Evolutionary conservation across 1,284 basidiomycete genomes (phyloP).

Genomic region (Trametes pubescens): DNA sequence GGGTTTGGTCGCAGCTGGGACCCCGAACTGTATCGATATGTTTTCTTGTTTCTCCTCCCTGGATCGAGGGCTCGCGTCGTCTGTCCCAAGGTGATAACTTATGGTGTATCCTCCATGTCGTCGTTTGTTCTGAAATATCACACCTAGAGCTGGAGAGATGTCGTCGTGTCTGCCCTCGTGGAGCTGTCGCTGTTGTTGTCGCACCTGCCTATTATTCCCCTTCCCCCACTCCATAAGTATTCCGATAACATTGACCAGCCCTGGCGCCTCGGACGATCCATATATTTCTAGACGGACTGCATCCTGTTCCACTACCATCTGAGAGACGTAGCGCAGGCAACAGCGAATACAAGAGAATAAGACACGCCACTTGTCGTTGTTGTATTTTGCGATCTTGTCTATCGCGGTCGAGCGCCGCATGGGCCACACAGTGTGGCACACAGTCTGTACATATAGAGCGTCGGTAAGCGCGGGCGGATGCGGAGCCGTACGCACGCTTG

Average conservation of each 20-base stretch:
- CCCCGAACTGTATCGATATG: slow-evolving; percentile 33
- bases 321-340: slow-evolving; percentile 23
- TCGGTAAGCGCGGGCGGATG: slow-evolving; percentile 26
- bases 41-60: slow-evolving; percentile 27
- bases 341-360: slow-evolving; percentile 22
- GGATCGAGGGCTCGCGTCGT: slow-evolving; percentile 15
- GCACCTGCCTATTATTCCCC: slow-evolving; percentile 26
- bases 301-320: slow-evolving; percentile 26
- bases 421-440: slow-evolving; percentile 5
- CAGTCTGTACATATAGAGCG: slow-evolving; percentile 7
- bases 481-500: slow-evolving; percentile 32
- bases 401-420: not conserved
- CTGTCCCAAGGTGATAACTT: slow-evolving; percentile 25
- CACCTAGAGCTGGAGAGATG: slow-evolving; percentile 28
- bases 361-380: slow-evolving; percentile 1
- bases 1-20: slow-evolving; percentile 7
- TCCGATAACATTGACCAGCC: slow-evolving; percentile 20
- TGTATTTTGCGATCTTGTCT: slow-evolving; percentile 16
- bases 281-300: slow-evolving; percentile 38
- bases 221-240: slow-evolving; percentile 23
- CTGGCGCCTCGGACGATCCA: slow-evolving; percentile 30
- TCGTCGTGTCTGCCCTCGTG: slow-evolving; percentile 23
- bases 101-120: slow-evolving; percentile 25
- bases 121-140: slow-evolving; percentile 17
- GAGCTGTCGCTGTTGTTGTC: slow-evolving; percentile 20